phyloP scores from a whole-genome alignment of 2,329 filamentous ascomycete species.

The Trichoderma endophyticum region DNA sequence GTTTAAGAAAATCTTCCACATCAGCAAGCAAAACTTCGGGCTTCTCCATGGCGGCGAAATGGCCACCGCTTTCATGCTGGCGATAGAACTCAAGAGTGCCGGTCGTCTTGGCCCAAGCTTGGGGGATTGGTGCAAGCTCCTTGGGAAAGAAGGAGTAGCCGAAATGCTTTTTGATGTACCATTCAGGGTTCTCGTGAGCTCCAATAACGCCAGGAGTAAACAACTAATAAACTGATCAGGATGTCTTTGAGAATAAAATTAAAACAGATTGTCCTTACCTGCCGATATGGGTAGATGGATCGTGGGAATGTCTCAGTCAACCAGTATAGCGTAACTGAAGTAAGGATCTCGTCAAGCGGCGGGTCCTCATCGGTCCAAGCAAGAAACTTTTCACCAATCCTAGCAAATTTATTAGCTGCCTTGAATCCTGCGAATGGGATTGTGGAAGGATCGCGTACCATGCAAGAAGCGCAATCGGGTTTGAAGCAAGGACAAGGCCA shows the following conservation, averaged over 20 bases:
- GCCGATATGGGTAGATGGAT: slow-evolving; percentile 11
- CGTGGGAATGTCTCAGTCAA: slow-evolving; percentile 3
- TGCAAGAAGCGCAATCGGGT: slow-evolving; percentile 6
- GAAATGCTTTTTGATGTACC: slow-evolving; percentile 6
- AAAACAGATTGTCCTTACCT: not conserved
- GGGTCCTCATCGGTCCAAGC: slow-evolving; percentile 9
- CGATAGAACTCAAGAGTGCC: slow-evolving; percentile 1
- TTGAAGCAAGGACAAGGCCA: slow-evolving; percentile 6
- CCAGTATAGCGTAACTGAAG: slow-evolving; percentile 11
- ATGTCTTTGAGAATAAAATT: not conserved
- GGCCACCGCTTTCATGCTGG: slow-evolving; percentile 2
- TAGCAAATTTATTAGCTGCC: not conserved
- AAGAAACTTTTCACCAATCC: slow-evolving; percentile 15
- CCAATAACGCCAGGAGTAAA: slow-evolving; percentile 1
- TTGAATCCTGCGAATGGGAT: not conserved
- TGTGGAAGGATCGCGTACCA: not conserved
- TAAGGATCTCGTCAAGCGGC: not conserved
- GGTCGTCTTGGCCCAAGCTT: not conserved
- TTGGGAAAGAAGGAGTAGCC: slow-evolving; percentile 10
- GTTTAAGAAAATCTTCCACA: not conserved
- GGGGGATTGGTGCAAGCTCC: not conserved
- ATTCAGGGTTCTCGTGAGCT: not conserved
- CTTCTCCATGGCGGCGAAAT: slow-evolving; percentile 13
- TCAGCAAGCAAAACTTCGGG: slow-evolving; percentile 2
- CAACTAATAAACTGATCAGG: not conserved